These are phyloP conservation scores for Candida krabiensis DNA, from an alignment of 805 yeast genomes.

Conservation along the genomic window DNA sequence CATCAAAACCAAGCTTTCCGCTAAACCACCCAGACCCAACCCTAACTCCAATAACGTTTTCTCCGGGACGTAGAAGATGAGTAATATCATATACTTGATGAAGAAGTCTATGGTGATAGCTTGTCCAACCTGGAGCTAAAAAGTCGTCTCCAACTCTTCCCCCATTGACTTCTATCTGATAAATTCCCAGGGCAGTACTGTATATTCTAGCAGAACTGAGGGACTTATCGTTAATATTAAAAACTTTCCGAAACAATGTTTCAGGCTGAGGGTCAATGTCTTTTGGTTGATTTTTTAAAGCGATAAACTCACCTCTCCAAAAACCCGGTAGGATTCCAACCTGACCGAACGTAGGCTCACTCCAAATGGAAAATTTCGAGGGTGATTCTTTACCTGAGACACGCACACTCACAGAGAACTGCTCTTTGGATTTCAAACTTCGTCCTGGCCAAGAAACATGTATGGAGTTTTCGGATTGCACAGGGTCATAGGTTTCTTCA, in stretches of 20 bases:
- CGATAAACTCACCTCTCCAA: slow-evolving; percentile 12
- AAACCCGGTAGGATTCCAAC: slow-evolving; percentile 8
- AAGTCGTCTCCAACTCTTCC: slow-evolving; percentile 17
- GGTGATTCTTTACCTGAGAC: slow-evolving; percentile 6
- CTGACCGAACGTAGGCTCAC: slow-evolving; percentile 3
- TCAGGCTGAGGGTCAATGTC: slow-evolving; percentile 8
- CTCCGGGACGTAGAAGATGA: slow-evolving; percentile 6
- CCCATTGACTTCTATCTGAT: slow-evolving; percentile 26
- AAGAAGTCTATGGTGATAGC: slow-evolving; percentile 22
- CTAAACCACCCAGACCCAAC: slow-evolving; percentile 29
- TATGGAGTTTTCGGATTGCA: slow-evolving; percentile 3
- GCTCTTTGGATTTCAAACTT: slow-evolving; percentile 10
- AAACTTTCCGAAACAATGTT: slow-evolving; percentile 10
- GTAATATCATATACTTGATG: slow-evolving; percentile 25
- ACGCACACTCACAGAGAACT: slow-evolving; percentile 10
- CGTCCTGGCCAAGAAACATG: slow-evolving; percentile 13
- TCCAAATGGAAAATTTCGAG: slow-evolving; percentile 9
- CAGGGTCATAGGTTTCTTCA: slow-evolving; percentile 5
- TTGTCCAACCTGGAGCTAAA: slow-evolving; percentile 30
- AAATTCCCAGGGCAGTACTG: slow-evolving; percentile 25
- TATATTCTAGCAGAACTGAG: slow-evolving; percentile 13
- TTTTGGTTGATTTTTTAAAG: slow-evolving; percentile 6
- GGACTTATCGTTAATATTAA: slow-evolving; percentile 1
- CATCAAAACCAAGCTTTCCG: slow-evolving; percentile 27
- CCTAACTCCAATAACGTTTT: slow-evolving; percentile 21